Evolutionary conservation across 2,329 filamentous ascomycete genomes (phyloP).

Genomic region (Talaromyces marneffei): DNA sequence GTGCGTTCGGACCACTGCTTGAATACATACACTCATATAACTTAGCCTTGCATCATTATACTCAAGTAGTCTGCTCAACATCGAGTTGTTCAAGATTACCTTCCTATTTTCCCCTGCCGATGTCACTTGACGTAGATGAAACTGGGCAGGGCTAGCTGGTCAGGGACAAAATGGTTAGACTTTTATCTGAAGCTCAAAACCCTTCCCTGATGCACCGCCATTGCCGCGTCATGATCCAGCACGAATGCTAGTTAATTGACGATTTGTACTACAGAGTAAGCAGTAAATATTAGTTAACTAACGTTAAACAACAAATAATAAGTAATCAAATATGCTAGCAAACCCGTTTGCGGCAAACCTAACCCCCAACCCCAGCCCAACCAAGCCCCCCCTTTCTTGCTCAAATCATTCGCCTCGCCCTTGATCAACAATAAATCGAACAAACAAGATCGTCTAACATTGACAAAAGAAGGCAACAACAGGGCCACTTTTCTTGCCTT

Average conservation of each 20-base stretch:
- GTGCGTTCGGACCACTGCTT: slow-evolving; percentile 2
- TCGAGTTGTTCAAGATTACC: not conserved
- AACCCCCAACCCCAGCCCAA: not conserved
- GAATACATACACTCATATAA: not conserved
- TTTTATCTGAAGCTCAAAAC: not conserved
- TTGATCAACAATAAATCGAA: not conserved
- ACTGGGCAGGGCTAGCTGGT: not conserved
- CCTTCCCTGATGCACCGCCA: not conserved
- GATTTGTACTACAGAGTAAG: too few species aligned
- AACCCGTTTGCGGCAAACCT: not conserved
- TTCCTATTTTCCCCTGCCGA: slow-evolving; percentile 1
- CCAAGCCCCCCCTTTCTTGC: not conserved
- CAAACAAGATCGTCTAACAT: not conserved
- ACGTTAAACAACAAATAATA: not conserved
- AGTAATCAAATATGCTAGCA: not conserved
- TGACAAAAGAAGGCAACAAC: not conserved
- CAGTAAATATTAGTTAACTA: not conserved
- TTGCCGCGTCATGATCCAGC: not conserved
- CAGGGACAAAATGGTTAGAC: not conserved
- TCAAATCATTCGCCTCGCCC: not conserved
- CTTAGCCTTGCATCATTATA: slow-evolving; percentile 7
- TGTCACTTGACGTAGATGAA: not conserved
- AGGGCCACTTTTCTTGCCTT: slow-evolving; percentile 9
- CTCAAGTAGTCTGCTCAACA: not conserved
- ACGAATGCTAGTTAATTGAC: too few species aligned